Base-by-base conservation (phyloP, 345 rosid genomes). In the Linum usitatissimum region DNA sequence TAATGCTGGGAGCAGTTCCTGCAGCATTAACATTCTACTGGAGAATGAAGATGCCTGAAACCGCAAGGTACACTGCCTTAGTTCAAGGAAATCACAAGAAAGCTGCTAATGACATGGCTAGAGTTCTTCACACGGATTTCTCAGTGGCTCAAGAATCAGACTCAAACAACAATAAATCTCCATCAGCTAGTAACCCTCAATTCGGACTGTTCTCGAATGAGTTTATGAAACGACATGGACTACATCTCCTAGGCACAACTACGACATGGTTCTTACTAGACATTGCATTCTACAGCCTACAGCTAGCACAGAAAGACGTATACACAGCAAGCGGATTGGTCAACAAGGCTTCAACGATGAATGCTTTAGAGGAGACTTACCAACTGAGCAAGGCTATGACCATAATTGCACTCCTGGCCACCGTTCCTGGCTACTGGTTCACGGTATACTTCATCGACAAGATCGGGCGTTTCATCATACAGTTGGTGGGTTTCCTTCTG, bases 21-120 rank as follows among this genome's bases (percentile, higher is more conserved):
- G 96, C 87, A 3, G 83, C 86, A 20, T 42, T 88, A 14, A 86
- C 90, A 39, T 86, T 76, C 70, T 88, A 88, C 9, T 86, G 92
- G 90, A 70, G 92, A 49, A 75, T 84, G 84, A 88, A 86, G 60
- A 88, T 88, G 92, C 92, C 88, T 0, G 93, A 88, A 73, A 86
- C 92, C 0, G 90, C 96, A 0, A 71, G 92, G 51, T 86, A 84
- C 70, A 84, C 96, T 4, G 88, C 96, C 53, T 71, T 86, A 42
- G 90, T 88, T 20, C 68, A 73, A 36, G 80, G 81, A 23, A 75
- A 88, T 66, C 78, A 77, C n/a, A 69, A 78, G 67, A 83, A 86
- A 68, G 92, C 92, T 0, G 92, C 92, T 15, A 67, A 71, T 0
- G 84, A 86, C 53, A 88, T 88, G 92, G 84, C 85, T 28, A 84